Evolutionary conservation across 352 stramenopile genomes (phyloP).

Genomic region (Phytophthora europaea): DNA sequence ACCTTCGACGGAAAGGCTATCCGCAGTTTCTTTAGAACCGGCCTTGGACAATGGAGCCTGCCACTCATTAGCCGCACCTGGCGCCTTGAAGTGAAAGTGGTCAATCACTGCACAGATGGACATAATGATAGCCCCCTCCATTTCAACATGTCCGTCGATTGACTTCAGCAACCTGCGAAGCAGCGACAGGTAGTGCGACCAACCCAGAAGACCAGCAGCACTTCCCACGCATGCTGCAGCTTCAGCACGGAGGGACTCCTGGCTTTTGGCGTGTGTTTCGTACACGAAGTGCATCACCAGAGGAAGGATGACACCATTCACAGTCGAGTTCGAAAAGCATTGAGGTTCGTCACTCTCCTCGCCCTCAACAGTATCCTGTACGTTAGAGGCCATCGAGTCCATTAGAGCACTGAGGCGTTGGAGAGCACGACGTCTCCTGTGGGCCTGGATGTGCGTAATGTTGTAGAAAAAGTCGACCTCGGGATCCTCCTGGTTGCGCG

Average conservation of each 20-base stretch:
- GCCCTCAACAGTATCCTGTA: conserved; percentile 22
- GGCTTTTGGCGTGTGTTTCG: conserved; percentile 93
- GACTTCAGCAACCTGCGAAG: conserved; percentile 94
- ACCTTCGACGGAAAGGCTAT: conserved; percentile 4
- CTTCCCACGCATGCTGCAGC: conserved; percentile 93
- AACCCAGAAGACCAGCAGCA: conserved; percentile 93
- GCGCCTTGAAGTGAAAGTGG: conserved; percentile 95
- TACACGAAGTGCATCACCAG: conserved; percentile 97
- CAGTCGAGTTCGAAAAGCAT: conserved; percentile 88
- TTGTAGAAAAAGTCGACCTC: conserved; percentile 99
- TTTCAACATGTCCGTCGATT: conserved; percentile 92
- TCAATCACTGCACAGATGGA: conserved; percentile 96
- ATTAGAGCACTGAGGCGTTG: conserved; percentile 92
- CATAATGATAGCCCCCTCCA: conserved; percentile 92
- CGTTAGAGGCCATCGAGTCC: conserved; percentile 67
- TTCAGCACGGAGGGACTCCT: conserved; percentile 95
- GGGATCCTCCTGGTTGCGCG: conserved; percentile 86
- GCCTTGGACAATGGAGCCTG: conserved; percentile 19
- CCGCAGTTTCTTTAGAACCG: neutral
- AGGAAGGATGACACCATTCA: conserved; percentile 96
- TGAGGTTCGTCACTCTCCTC: conserved; percentile 33
- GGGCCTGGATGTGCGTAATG: conserved; percentile 98
- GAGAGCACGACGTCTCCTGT: conserved; percentile 95
- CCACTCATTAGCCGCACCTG: conserved; percentile 52
- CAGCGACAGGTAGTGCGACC: conserved; percentile 97